A percentile compares a stretch with the other conserved stretches of the same genome.
phyloP scores from a whole-genome alignment of 1,284 basidiomycete species.

The Anthracocystis walkeri region DNA sequence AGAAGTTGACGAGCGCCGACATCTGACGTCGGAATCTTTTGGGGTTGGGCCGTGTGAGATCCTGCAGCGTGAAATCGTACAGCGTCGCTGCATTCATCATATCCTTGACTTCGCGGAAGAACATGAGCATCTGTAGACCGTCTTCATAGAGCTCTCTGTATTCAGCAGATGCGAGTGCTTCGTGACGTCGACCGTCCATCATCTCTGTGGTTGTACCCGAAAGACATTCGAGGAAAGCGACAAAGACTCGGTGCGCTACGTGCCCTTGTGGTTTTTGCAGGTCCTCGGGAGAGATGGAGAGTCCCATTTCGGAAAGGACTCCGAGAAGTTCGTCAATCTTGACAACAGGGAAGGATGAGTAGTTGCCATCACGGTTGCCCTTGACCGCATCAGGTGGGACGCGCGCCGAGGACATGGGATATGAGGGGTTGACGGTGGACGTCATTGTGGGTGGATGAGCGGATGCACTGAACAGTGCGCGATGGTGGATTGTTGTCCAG shows the following conservation, averaged over 20 bases:
- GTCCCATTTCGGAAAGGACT: constrained; percentile 59
- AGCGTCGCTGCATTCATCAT: constrained; percentile 66
- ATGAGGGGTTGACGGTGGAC: constrained; percentile 36
- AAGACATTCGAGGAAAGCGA: constrained; percentile 62
- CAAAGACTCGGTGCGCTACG: constrained; percentile 57
- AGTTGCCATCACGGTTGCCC: constrained; percentile 53
- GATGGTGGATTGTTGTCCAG: not conserved
- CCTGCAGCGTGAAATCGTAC: constrained; percentile 64
- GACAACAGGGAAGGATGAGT: constrained; percentile 63
- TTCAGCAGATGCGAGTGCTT: constrained; percentile 44
- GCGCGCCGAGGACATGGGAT: constrained; percentile 44
- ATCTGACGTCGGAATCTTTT: constrained; percentile 67
- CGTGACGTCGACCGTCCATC: constrained; percentile 55
- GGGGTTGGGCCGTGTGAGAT: constrained; percentile 63
- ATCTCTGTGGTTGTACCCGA: constrained; percentile 58
- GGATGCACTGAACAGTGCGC: constrained; percentile 2
- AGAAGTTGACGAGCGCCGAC: constrained; percentile 68
- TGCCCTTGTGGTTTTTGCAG: constrained; percentile 56
- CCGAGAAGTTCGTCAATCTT: constrained; percentile 60
- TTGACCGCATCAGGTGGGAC: constrained; percentile 44
- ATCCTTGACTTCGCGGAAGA: constrained; percentile 64
- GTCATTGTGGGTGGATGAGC: constrained; percentile 23
- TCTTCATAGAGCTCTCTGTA: constrained; percentile 60
- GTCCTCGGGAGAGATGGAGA: constrained; percentile 57
- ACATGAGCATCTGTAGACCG: constrained; percentile 60